Evolutionary conservation across 1,139 yeast species (phyloP).

Genomic region (Yamadazyma pseudoaaseri): DNA sequence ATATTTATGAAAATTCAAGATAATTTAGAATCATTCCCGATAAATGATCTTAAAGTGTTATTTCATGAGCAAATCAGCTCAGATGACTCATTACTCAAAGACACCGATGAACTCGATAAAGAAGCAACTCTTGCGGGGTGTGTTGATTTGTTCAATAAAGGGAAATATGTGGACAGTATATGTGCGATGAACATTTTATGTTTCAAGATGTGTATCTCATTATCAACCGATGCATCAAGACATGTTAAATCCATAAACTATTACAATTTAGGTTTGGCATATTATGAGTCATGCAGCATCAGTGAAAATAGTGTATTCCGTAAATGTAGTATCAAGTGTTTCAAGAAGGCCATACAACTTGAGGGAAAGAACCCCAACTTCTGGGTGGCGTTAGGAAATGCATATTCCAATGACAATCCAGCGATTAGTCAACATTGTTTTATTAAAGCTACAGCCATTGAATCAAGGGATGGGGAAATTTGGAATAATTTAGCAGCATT

Average conservation of each 20-base stretch:
- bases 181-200: slow-evolving; percentile 25
- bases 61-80: slow-evolving; percentile 16
- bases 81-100: slow-evolving; percentile 1
- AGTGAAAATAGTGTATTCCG: slow-evolving; percentile 19
- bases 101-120: background rate
- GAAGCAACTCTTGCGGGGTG: background rate
- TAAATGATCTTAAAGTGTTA: slow-evolving; percentile 35
- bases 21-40: slow-evolving; percentile 41
- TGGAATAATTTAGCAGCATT: slow-evolving; percentile 86
- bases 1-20: slow-evolving; percentile 46
- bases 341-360: slow-evolving; percentile 67
- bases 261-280: slow-evolving; percentile 72
- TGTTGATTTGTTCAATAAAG: slow-evolving; percentile 11
- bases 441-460: slow-evolving; percentile 73
- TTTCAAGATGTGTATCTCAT: slow-evolving; percentile 26
- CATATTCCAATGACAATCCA: slow-evolving; percentile 58
- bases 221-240: slow-evolving; percentile 39
- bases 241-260: slow-evolving; percentile 57
- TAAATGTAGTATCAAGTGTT: slow-evolving; percentile 44
- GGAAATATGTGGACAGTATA: slow-evolving; percentile 20
- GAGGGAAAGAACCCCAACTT: slow-evolving; percentile 69
- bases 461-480: slow-evolving; percentile 62
- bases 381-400: slow-evolving; percentile 85
- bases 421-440: slow-evolving; percentile 89
- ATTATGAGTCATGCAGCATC: slow-evolving; percentile 47